Conservation (phyloP, 208 protist species). For the Crithidia fasciculata region DNA sequence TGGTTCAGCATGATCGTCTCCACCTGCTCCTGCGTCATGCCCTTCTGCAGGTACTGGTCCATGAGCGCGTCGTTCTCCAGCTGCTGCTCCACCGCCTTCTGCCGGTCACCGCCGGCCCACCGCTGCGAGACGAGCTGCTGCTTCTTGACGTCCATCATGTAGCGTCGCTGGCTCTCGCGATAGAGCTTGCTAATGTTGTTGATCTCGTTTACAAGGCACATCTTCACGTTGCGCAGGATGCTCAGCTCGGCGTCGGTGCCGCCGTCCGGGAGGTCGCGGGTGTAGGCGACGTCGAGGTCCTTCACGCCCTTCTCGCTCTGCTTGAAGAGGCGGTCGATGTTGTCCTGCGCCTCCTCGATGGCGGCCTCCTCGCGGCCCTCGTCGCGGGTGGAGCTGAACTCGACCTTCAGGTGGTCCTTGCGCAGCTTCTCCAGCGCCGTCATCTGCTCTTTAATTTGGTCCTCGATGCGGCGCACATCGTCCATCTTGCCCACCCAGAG, state of each 20-base stretch:
- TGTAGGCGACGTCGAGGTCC: constrained; percentile 76
- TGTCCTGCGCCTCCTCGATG: constrained; percentile 79
- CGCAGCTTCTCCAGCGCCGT: constrained; percentile 69
- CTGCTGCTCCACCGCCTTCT: constrained; percentile 87
- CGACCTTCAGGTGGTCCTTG: constrained; percentile 87
- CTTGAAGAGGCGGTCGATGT: constrained; percentile 90
- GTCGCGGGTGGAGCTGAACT: constrained; percentile 87
- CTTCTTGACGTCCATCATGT: constrained; percentile 93
- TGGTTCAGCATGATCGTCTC: constrained; percentile 92
- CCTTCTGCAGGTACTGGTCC: constrained; percentile 91
- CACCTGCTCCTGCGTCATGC: constrained; percentile 93
- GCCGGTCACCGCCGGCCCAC: constrained; percentile 83
- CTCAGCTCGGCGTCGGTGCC: constrained; percentile 88
- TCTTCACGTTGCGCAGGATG: constrained; percentile 92
- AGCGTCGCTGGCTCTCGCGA: constrained; percentile 90
- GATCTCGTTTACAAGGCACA: constrained; percentile 92
- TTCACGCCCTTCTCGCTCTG: constrained; percentile 77
- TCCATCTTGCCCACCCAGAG: constrained; percentile 88
- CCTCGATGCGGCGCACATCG: constrained; percentile 70
- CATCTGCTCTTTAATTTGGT: constrained; percentile 81
- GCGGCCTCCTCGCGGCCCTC: constrained; percentile 77
- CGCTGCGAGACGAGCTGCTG: constrained; percentile 85
- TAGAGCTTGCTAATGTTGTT: constrained; percentile 88
- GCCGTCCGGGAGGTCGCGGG: constrained; percentile 76
- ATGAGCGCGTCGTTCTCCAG: constrained; percentile 86